A percentile compares a stretch with the other conserved stretches of the same genome.
These are phyloP conservation scores for Penicillium samsonianum DNA, from an alignment of 495 filamentous ascomycete genomes.

Conservation along the genomic window DNA sequence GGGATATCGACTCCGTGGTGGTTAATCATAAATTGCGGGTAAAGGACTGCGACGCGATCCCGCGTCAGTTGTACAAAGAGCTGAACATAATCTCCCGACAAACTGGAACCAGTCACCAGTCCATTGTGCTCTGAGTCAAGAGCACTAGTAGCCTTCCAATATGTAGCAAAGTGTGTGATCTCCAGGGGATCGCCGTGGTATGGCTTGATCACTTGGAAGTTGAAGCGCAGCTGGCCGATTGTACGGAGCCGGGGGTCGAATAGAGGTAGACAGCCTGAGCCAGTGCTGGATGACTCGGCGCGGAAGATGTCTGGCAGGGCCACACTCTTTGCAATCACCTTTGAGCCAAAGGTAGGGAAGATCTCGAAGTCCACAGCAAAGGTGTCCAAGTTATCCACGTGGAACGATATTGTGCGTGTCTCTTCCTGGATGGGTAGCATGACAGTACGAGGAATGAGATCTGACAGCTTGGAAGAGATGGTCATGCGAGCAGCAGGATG, in stretches of 20 bases:
- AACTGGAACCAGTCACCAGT: slow-evolving; percentile 90
- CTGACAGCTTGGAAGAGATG: slow-evolving; percentile 92
- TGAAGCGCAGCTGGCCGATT: slow-evolving; percentile 93
- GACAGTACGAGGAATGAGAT: slow-evolving; percentile 92
- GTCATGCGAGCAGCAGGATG: slow-evolving; percentile 94
- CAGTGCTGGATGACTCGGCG: slow-evolving; percentile 70
- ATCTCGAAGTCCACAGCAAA: slow-evolving; percentile 98
- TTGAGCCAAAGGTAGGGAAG: slow-evolving; percentile 94
- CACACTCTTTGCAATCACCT: slow-evolving; percentile 93
- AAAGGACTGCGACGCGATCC: slow-evolving; percentile 83
- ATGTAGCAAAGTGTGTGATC: slow-evolving; percentile 96
- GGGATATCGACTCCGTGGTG: slow-evolving; percentile 80
- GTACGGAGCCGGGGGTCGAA: slow-evolving; percentile 90
- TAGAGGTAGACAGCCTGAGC: slow-evolving; percentile 79
- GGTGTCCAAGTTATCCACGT: slow-evolving; percentile 87
- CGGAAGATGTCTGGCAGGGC: slow-evolving; percentile 84
- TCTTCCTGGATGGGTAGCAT: slow-evolving; percentile 96
- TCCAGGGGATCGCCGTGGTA: slow-evolving; percentile 92
- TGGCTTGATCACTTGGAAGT: slow-evolving; percentile 93
- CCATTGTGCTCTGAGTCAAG: slow-evolving; percentile 78
- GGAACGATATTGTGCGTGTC: slow-evolving; percentile 87
- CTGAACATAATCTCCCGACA: slow-evolving; percentile 90
- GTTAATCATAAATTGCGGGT: slow-evolving; percentile 76
- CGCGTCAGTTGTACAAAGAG: slow-evolving; percentile 88
- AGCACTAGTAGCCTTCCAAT: slow-evolving; percentile 98